Conservation (phyloP, 2,329 filamentous ascomycete species). For the Rugonectria rugulosa region DNA sequence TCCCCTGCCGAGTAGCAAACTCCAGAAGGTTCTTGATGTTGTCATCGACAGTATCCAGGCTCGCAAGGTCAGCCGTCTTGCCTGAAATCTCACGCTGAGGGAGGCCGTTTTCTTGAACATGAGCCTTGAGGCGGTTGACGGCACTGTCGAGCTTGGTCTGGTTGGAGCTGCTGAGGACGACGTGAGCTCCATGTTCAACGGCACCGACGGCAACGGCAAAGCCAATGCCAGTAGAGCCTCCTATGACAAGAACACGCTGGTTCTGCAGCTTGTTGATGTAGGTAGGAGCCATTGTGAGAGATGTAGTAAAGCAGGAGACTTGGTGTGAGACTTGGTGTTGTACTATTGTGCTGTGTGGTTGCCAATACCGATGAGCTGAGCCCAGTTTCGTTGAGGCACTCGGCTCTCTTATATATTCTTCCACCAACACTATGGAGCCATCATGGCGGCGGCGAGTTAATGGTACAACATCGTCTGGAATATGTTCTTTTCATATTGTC, state of each 20-base stretch:
- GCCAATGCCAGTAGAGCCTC: conserved; percentile 70
- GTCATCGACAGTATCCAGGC: conserved; percentile 41
- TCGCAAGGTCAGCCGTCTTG: conserved; percentile 34
- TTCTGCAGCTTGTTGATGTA: conserved; percentile 45
- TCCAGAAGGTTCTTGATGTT: conserved; percentile 57
- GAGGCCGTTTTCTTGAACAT: conserved; percentile 46
- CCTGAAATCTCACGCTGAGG: conserved; percentile 34
- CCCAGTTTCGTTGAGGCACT: too few species aligned
- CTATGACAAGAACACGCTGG: conserved; percentile 64
- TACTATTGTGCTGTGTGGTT: too few species aligned
- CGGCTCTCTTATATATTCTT: too few species aligned
- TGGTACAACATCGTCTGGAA: too few species aligned
- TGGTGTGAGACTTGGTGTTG: too few species aligned
- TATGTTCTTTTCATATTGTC: background rate
- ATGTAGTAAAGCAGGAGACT: too few species aligned
- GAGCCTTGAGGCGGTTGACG: conserved; percentile 48
- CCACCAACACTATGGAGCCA: too few species aligned
- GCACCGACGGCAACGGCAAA: conserved; percentile 65
- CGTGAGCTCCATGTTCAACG: conserved; percentile 61
- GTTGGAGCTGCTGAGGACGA: conserved; percentile 68
- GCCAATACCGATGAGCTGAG: too few species aligned
- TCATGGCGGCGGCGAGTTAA: too few species aligned
- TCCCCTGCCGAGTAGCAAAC: conserved; percentile 52
- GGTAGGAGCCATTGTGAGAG: conserved; percentile 36
- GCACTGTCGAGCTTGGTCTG: conserved; percentile 55